phyloP scores from a whole-genome alignment of 140 eudicot genomes.

The Flaveria floridana region DNA sequence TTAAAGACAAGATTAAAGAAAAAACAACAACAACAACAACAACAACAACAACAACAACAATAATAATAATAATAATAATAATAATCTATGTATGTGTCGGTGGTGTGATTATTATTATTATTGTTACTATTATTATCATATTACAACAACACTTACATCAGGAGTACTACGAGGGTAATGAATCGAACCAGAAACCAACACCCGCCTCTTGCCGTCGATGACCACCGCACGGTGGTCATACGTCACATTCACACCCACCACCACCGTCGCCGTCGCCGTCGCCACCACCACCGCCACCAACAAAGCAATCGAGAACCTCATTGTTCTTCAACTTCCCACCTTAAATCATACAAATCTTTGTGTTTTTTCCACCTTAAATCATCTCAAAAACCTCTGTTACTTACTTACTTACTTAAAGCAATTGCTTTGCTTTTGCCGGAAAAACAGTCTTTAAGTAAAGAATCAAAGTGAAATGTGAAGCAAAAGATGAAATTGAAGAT shows the following conservation, averaged over 20 bases:
- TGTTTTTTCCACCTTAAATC: slow-evolving; percentile 8
- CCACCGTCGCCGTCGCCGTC: slow-evolving; percentile 30
- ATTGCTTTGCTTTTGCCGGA: slow-evolving; percentile 32
- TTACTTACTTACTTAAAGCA: slow-evolving; percentile 36
- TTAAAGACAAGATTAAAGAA: not conserved
- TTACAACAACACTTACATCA: slow-evolving; percentile 38
- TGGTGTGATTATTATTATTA: not conserved
- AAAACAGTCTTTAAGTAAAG: slow-evolving; percentile 16
- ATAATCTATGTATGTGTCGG: slow-evolving; percentile 25
- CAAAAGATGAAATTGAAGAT: slow-evolving; percentile 22
- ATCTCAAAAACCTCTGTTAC: not conserved
- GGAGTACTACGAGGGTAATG: slow-evolving; percentile 96
- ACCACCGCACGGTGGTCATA: slow-evolving; percentile 84
- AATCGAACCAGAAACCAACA: slow-evolving; percentile 79
- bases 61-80: not conserved
- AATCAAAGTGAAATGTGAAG: slow-evolving; percentile 35
- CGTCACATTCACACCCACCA: slow-evolving; percentile 60
- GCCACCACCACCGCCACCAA: slow-evolving; percentile 31
- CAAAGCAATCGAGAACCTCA: slow-evolving; percentile 38
- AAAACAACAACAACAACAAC: no score
- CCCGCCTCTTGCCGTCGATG: slow-evolving; percentile 72
- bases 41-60: no score
- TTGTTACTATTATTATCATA: no score
- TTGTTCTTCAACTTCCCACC: not conserved
- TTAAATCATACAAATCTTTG: not conserved